Evolutionary conservation across 345 rosid species (phyloP).

Genomic region (Lenwebbia sp.): DNA sequence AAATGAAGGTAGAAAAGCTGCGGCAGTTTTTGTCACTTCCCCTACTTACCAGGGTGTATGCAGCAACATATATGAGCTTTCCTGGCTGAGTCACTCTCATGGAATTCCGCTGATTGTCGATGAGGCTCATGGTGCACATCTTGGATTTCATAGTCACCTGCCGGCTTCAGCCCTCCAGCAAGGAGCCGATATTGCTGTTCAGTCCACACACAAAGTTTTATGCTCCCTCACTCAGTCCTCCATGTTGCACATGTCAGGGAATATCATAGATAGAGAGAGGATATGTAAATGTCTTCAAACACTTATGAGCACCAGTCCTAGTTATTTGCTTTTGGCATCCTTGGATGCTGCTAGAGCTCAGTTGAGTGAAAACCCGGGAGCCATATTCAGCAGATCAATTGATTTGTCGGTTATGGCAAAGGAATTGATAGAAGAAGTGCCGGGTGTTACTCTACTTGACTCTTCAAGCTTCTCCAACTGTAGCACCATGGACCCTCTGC

Average conservation of each 20-base stretch:
- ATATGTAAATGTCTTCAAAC: slow-evolving; percentile 41
- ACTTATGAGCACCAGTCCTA: slow-evolving; percentile 48
- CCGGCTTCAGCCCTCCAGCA: slow-evolving; percentile 33
- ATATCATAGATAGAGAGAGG: slow-evolving; percentile 30
- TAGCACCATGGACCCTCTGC: slow-evolving; percentile 32
- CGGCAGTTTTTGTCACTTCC: slow-evolving; percentile 51
- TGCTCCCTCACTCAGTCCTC: slow-evolving; percentile 56
- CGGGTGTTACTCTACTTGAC: slow-evolving; percentile 26
- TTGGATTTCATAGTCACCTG: slow-evolving; percentile 29
- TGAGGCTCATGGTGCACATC: slow-evolving; percentile 60
- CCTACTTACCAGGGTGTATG: slow-evolving; percentile 64
- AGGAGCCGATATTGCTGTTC: slow-evolving; percentile 33
- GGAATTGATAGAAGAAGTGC: slow-evolving; percentile 9
- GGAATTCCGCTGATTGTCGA: slow-evolving; percentile 44
- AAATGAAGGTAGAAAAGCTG: slow-evolving; percentile 31
- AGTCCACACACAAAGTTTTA: slow-evolving; percentile 35
- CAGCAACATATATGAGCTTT: slow-evolving; percentile 36
- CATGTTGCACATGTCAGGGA: slow-evolving; percentile 47
- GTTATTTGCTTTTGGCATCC: slow-evolving; percentile 50
- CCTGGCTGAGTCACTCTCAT: slow-evolving; percentile 30
- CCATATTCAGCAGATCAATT: slow-evolving; percentile 20
- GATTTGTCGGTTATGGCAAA: slow-evolving; percentile 25
- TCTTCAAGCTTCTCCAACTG: slow-evolving; percentile 10
- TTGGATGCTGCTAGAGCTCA: slow-evolving; percentile 60
- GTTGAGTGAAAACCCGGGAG: slow-evolving; percentile 28